These are phyloP conservation scores for Talaromyces adpressus DNA, from an alignment of 495 filamentous ascomycete genomes.

Conservation along the genomic window DNA sequence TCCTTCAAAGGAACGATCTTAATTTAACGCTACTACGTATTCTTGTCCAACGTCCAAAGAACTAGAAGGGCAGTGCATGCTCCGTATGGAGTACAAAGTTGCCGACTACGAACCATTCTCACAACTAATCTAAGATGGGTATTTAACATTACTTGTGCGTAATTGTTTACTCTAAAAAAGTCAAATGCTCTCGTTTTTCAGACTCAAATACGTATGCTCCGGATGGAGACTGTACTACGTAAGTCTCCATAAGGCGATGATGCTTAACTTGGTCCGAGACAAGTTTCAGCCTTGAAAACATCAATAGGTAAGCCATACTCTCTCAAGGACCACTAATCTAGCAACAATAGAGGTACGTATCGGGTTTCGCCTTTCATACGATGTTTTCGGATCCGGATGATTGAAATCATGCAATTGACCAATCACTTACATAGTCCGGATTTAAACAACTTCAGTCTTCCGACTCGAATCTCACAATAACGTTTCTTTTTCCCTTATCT, in stretches of 20 bases:
- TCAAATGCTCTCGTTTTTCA: background rate
- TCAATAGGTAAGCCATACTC: background rate
- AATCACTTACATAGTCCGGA: background rate
- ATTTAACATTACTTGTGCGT: background rate
- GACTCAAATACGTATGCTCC: background rate
- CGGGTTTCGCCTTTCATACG: background rate
- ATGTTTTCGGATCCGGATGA: background rate
- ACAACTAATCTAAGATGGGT: background rate
- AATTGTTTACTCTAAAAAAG: background rate
- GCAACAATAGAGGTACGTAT: background rate
- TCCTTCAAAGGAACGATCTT: background rate
- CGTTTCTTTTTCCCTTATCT: background rate
- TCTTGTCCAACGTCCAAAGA: background rate
- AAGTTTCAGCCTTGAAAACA: background rate
- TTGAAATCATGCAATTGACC: background rate
- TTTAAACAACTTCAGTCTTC: background rate
- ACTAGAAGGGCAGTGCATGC: background rate
- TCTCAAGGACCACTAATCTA: background rate
- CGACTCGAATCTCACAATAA: background rate
- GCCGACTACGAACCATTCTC: background rate
- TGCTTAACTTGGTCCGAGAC: background rate
- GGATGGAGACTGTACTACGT: background rate
- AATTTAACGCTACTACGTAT: background rate
- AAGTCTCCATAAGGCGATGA: background rate
- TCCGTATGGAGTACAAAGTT: background rate